Evolutionary conservation across 441 rosid genomes (phyloP), one percentile per base, ranked within the genome.

Genomic region (Populus hybrid): DNA sequence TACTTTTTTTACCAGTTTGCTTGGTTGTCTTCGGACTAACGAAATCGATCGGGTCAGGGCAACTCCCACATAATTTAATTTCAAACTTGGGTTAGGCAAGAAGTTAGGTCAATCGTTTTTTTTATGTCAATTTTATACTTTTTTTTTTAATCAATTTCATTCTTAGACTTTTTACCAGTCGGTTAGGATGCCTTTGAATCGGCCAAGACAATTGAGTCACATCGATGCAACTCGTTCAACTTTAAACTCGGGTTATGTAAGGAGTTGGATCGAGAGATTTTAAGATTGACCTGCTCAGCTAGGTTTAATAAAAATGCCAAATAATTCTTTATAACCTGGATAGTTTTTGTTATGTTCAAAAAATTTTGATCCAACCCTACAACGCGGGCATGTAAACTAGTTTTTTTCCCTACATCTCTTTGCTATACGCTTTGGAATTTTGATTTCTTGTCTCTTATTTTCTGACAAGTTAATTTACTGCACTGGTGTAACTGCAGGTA

Each of bases 341-440:
- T 54, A 54, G 61, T 30, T 54, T 54, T 54, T 54, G 61, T 54
- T 50, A 16, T 50, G 59, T 50, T 50, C n/a, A 30, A 30, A 40
- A 10, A 1, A 10, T 50, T 50, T 14, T 50, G 6, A 54, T 54
- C 7, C 2, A 6, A 54, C 61, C 7, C 61, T 8, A 54, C 61
- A 54, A 18, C 2, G 21, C 8, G 0, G 61, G 21, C 7, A 1
- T 5, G 61, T 5, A 54, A 54, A 18, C 61, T 54, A 6, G 2
- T 1, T 54, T 1, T 54, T 6, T 54, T 14, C 6, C 0, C 61
- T 6, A 35, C 86, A 80, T 89, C 87, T 85, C 89, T 85, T 85
- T 88, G 85, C 85, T 84, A 46, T 89, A 73, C 84, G 83, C 87
- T 83, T 91, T 81, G 90, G 86, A 90, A 91, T 86, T 87, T 79